These are phyloP conservation scores for Skeletonema grethae DNA, from an alignment of 108 stramenopile species.

Conservation along the genomic window DNA sequence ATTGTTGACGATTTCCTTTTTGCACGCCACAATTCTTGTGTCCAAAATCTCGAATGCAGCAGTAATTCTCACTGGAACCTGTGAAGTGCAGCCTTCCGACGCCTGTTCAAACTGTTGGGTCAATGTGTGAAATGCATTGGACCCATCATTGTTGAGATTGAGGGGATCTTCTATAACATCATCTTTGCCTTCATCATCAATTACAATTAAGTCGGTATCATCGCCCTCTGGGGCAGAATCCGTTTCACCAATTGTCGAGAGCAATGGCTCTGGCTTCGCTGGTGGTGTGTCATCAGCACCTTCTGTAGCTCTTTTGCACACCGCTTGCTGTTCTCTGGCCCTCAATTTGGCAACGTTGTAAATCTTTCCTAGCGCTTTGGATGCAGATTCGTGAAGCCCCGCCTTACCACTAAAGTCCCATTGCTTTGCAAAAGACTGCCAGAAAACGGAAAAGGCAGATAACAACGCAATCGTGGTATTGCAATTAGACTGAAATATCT, in stretches of 20 bases:
- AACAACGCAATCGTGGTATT: neutral
- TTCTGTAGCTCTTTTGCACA: neutral
- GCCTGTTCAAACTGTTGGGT: slow-evolving; percentile 7
- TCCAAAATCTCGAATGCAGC: neutral
- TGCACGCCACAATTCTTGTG: neutral
- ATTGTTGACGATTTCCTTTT: neutral
- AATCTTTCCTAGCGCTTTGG: neutral
- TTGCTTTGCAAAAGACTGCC: slow-evolving; percentile 8
- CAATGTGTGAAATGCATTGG: neutral
- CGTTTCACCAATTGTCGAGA: neutral
- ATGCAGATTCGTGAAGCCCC: neutral
- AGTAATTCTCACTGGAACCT: neutral
- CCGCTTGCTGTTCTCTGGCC: neutral
- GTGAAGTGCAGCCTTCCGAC: neutral
- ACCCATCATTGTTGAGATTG: neutral
- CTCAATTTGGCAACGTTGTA: neutral
- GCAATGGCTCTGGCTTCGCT: neutral
- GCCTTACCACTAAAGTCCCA: neutral
- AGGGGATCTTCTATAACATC: no score
- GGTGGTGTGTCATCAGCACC: no score
- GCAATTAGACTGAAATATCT: neutral
- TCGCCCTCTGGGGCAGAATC: neutral
- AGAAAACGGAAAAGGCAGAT: slow-evolving; percentile 3
- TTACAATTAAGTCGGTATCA: no score
- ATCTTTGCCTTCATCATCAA: neutral